Evolutionary conservation across 768 basidiomycete species (phyloP), one percentile per base, ranked within the genome.

Genomic region (Trametes punicea): DNA sequence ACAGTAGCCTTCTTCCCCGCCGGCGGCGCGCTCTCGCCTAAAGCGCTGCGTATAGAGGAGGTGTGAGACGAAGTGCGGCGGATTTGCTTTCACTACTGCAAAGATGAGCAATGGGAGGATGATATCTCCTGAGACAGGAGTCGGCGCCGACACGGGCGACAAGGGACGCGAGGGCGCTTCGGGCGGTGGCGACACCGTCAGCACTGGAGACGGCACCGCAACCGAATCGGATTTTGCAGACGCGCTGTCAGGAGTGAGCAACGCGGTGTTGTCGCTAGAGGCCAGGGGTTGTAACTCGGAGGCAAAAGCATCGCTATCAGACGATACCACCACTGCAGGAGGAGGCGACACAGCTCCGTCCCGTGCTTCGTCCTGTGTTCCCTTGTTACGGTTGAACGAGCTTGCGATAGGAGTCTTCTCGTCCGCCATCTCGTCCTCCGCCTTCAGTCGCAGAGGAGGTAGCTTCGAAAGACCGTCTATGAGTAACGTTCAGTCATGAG

Each of bases 31-130:
- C 52, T 81, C 78, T 52, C 82, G 79, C 36, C 82, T 65, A 64
- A 84, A 86, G 26, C 84, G 74, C 62, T 86, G 77, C 31, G 84
- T 78, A 73, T 79, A 79, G 56, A 87, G 72, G 59, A 95, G 66
- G 73, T 86, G 79, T 63, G 90, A 77, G 61, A 94, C 75, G 0
- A 98, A 79, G 55, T 84, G 85, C 0, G 84, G 77, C 1, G 97
- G 96, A 67, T 98, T 98, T 11, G 90, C 78, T 69, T 92, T 93
- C 64, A 98, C 94, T 38, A 97, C 92, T 1, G 93, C 84, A 66
- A 88, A 97, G 45, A 98, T 99, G 69, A 98, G 85, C 57, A 98
- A 73, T 0, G 96, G 96, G 15, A 99, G 80, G 34, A 99, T 85
- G 38, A 97, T 80, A 65, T 98, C 96, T 1, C 93, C 91, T 0